A percentile compares a stretch with the other conserved stretches of the same genome.
Conservation (phyloP, 768 basidiomycete species). For the Neoboletus brunneissimus region DNA sequence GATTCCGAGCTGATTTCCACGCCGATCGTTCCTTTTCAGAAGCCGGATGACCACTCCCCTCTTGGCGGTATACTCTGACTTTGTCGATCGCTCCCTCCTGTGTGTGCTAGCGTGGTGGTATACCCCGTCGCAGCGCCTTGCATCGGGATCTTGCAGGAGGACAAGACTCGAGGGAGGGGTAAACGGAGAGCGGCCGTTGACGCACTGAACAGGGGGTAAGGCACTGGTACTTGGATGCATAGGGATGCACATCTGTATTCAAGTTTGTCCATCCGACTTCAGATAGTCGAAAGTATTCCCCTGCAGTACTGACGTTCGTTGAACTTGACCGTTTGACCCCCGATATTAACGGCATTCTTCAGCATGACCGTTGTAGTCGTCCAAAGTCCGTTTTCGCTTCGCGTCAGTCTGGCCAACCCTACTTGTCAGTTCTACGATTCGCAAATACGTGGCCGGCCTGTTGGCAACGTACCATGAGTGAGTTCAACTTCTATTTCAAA, state of each 20-base stretch:
- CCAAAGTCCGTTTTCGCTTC: neutral
- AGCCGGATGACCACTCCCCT: too few species aligned
- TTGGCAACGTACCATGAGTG: too few species aligned
- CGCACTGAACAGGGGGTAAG: neutral
- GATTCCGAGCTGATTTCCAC: neutral
- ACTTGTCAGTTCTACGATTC: neutral
- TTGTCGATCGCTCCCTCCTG: neutral
- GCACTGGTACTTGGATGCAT: too few species aligned
- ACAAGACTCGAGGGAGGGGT: neutral
- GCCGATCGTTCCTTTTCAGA: neutral
- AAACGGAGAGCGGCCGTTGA: neutral
- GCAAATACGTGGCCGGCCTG: too few species aligned
- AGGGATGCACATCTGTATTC: neutral
- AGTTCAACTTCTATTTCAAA: too few species aligned
- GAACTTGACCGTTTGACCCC: neutral
- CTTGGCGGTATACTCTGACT: too few species aligned
- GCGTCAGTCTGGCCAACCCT: neutral
- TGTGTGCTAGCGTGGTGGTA: neutral
- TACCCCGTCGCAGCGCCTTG: neutral
- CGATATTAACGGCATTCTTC: neutral
- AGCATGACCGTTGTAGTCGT: too few species aligned
- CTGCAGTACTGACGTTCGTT: neutral
- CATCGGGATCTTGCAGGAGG: neutral
- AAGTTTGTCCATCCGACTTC: neutral
- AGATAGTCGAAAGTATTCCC: neutral